Conservation (phyloP, 2,329 filamentous ascomycete species). For the Pestalotiopsis sp. region DNA sequence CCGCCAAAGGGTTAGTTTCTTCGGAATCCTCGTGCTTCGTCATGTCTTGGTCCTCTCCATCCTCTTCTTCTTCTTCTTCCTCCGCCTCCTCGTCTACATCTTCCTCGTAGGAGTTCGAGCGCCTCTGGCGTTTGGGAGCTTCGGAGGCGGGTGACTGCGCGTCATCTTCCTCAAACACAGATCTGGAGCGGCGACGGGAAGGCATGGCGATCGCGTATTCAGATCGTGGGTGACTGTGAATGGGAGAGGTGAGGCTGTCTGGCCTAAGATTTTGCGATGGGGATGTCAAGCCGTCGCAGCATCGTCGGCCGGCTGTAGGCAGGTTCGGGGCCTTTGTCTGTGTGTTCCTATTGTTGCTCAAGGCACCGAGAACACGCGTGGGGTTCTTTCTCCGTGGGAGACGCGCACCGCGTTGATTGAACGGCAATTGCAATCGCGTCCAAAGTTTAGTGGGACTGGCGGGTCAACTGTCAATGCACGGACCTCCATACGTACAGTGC, state of each 20-base stretch:
- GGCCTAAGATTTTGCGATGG: neutral
- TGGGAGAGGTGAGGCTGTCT: neutral
- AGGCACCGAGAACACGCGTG: neutral
- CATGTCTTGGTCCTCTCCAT: conserved; percentile 6
- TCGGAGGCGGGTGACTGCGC: conserved; percentile 28
- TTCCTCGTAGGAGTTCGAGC: conserved; percentile 37
- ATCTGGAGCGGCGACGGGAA: conserved; percentile 46
- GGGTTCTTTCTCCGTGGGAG: neutral
- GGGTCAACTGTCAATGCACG: neutral
- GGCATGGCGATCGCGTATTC: conserved; percentile 24
- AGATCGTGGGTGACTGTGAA: neutral
- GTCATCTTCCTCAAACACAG: conserved; percentile 39
- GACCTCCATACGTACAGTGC: neutral
- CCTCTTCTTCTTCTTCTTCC: conserved; percentile 13
- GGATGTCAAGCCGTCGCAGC: neutral
- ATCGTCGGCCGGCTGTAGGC: neutral
- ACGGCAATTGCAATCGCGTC: neutral
- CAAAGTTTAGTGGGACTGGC: neutral
- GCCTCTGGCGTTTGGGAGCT: conserved; percentile 24
- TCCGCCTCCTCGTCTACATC: conserved; percentile 16
- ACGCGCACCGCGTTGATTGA: conserved; percentile 12
- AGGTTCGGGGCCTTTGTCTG: neutral
- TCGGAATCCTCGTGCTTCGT: conserved; percentile 5
- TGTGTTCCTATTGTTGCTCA: neutral
- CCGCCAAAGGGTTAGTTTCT: neutral